Percentiles rank a stretch among this genome's conserved stretches.
phyloP scores from a whole-genome alignment of 2,329 filamentous ascomycete genomes.

The Escovopsis sp. region DNA sequence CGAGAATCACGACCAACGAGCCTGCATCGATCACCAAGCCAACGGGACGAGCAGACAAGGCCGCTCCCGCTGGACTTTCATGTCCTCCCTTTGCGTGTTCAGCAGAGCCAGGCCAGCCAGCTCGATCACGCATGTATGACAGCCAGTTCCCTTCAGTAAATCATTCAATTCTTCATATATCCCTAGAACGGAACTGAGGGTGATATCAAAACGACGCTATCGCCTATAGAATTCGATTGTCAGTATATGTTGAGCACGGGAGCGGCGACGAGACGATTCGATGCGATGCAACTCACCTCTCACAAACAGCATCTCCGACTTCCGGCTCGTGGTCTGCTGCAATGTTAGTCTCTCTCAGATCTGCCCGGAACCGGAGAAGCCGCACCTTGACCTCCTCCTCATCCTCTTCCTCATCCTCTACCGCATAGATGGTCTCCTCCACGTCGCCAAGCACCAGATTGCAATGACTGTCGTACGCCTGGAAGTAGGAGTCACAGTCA shows the following conservation, averaged over 20 bases:
- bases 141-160: no score
- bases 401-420: slow-evolving; percentile 75
- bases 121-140: no score
- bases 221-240: slow-evolving; percentile 31
- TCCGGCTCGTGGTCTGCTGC: slow-evolving; percentile 75
- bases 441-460: slow-evolving; percentile 93
- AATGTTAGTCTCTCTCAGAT: no score
- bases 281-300: slow-evolving; percentile 62
- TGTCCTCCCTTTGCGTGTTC: no score
- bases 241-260: slow-evolving; percentile 6
- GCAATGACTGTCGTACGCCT: slow-evolving; percentile 99
- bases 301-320: slow-evolving; percentile 97
- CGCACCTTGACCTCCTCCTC: slow-evolving; percentile 59
- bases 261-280: background rate
- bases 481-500: background rate
- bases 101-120: no score
- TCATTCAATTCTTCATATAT: background rate
- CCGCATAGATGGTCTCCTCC: slow-evolving; percentile 89
- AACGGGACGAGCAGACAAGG: no score
- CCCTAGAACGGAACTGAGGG: slow-evolving; percentile 36
- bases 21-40: no score
- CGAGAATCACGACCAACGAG: no score
- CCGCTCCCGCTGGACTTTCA: no score
- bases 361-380: no score
- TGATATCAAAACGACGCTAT: slow-evolving; percentile 60